Evolutionary conservation across 2,329 filamentous ascomycete genomes (phyloP).

Genomic region (Claviceps citrina): DNA sequence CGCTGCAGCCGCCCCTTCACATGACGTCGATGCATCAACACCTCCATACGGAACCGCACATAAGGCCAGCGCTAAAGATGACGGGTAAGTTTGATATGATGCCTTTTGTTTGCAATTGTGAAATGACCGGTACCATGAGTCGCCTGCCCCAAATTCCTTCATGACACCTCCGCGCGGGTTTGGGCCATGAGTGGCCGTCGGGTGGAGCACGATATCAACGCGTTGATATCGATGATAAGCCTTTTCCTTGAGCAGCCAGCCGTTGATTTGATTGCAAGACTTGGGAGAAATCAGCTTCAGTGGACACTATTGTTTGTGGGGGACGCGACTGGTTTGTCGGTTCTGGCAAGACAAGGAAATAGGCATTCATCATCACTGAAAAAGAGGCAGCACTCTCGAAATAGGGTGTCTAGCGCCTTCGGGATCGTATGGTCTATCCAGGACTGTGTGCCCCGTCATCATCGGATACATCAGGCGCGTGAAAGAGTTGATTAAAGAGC

Average conservation of each 20-base stretch:
- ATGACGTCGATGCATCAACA: conserved; percentile 18
- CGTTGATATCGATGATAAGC: neutral
- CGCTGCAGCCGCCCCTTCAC: conserved; percentile 13
- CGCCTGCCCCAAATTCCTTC: neutral
- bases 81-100: conserved; percentile 23
- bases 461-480: neutral
- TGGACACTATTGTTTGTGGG: neutral
- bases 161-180: neutral
- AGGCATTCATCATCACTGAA: neutral
- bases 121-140: neutral
- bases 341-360: neutral
- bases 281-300: neutral
- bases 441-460: neutral
- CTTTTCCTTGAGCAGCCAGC: neutral
- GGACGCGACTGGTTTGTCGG: neutral
- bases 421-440: neutral
- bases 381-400: neutral
- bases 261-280: neutral
- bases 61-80: conserved; percentile 49
- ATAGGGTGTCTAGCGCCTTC: neutral
- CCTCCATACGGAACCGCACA: conserved; percentile 23
- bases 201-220: neutral
- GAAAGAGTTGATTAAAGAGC: neutral
- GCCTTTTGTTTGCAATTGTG: neutral
- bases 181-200: neutral